Base-by-base conservation (phyloP, 164 flowering plant genomes). In the Malania oleifera region DNA sequence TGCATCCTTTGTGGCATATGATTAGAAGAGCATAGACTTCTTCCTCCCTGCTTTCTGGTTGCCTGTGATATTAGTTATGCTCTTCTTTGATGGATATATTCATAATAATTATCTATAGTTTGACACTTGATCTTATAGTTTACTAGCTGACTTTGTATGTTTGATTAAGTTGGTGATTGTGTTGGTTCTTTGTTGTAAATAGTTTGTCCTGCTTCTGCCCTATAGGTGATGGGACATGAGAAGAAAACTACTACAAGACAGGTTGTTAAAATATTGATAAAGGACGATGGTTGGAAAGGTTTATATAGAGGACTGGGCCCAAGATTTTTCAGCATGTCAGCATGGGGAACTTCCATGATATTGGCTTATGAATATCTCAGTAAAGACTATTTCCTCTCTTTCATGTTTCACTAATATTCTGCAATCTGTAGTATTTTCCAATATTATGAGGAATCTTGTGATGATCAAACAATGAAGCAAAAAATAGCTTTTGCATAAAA, bases 261-360 rank as follows among this genome's bases (percentile, higher is more conserved):
- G 65, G 91, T 87, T 27, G 80, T 93, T 28, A 79, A 73, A 72
- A 58, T 29, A 28, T 73, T 93, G 77, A 78, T 93, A 45, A 60
- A 58, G 7, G 92, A 93, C 5, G 95, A 93, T 62, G 98, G 98
- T 40, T 93, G 95, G 97, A 74, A 74, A 71, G 98, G 98, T 54
- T 74, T 92, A 10, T 92, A 92, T 55, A 71, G 90, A 82, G 98
- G 98, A 18, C 69, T 92, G 24, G 97, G 95, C 56, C 98, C 98
- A 55, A 82, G 98, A 67, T 86, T 92, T 69, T 72, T 92, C 75
- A 93, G 96, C 80, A 89, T 84, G 97, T 93, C 98, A 14, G 91
- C 95, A 20, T 93, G 99, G 99, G 99, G 99, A 70, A 93, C 99
- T 43, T 86, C 99, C 31, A 93, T 93, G 99, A 90, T 93, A 67